A percentile compares a stretch with the other conserved stretches of the same genome.
Conservation (phyloP, 169 alveolate species). For the Plasmodium coatneyi region DNA sequence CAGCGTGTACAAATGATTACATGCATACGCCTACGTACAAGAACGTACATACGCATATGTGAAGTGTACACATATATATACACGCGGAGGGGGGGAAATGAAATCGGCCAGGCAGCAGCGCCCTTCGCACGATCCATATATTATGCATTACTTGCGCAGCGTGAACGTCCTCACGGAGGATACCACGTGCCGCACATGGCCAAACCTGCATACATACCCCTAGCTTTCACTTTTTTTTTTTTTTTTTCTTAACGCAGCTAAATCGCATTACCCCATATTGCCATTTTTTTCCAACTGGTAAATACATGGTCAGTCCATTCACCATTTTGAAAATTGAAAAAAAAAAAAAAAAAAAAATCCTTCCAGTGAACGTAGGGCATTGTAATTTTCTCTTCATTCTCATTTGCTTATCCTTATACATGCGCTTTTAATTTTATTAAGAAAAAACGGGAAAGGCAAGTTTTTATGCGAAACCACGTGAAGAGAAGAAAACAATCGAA, state of each 20-base stretch:
- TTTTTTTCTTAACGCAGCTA: slow-evolving; percentile 7
- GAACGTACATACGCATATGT: neutral
- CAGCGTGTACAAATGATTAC: neutral
- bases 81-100: neutral
- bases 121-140: neutral
- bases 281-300: neutral
- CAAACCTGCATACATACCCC: neutral
- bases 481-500: slow-evolving; percentile 1
- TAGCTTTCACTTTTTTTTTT: neutral
- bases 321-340: neutral
- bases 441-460: neutral
- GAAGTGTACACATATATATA: neutral
- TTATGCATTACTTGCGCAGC: neutral
- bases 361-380: slow-evolving; percentile 8
- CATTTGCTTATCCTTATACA: neutral
- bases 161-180: neutral
- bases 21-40: slow-evolving; percentile 1
- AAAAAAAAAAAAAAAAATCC: neutral
- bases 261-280: neutral
- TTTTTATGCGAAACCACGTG: neutral
- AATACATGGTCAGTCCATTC: neutral
- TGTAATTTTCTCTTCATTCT: neutral
- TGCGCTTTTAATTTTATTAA: neutral
- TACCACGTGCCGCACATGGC: neutral
- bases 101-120: neutral